Percentiles rank a stretch among this genome's conserved stretches.
phyloP scores from a whole-genome alignment of 2,329 filamentous ascomycete genomes.

The Colletotrichum graminicola region DNA sequence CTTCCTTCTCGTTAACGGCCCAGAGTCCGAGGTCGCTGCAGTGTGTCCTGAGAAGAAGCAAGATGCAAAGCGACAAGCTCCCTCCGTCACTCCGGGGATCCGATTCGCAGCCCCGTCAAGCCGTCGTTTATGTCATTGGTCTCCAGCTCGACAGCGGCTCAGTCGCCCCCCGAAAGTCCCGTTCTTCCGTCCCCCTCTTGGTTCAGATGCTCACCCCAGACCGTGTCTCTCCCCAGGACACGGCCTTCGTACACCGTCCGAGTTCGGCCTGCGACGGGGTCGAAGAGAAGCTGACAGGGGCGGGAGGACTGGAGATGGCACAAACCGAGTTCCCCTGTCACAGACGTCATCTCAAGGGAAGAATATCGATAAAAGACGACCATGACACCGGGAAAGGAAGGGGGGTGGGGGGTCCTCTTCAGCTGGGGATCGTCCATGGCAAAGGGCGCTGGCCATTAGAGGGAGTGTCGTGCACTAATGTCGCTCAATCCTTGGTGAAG shows the following conservation, averaged over 20 bases:
- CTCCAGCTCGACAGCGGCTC: not conserved
- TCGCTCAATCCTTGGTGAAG: not conserved
- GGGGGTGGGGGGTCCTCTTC: not conserved
- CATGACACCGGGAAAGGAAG: not conserved
- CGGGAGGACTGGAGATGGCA: not conserved
- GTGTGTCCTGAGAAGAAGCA: not conserved
- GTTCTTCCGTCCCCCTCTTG: not conserved
- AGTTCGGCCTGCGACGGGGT: not conserved
- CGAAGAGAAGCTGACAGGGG: not conserved
- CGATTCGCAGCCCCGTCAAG: not conserved
- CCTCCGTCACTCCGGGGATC: not conserved
- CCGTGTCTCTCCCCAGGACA: not conserved
- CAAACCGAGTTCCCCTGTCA: too few species aligned
- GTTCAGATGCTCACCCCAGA: not conserved
- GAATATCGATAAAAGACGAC: not conserved
- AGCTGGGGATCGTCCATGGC: not conserved
- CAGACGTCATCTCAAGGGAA: not conserved
- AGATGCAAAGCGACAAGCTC: not conserved
- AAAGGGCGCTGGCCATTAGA: not conserved
- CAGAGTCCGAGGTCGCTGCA: not conserved
- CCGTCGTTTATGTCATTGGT: not conserved
- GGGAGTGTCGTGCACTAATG: not conserved
- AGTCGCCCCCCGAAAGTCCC: not conserved
- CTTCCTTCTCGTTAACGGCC: not conserved
- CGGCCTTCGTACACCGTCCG: not conserved